Evolutionary conservation across 441 rosid species (phyloP), one percentile per base, ranked within the genome.

Genomic region (Eugenia klotzschiana): DNA sequence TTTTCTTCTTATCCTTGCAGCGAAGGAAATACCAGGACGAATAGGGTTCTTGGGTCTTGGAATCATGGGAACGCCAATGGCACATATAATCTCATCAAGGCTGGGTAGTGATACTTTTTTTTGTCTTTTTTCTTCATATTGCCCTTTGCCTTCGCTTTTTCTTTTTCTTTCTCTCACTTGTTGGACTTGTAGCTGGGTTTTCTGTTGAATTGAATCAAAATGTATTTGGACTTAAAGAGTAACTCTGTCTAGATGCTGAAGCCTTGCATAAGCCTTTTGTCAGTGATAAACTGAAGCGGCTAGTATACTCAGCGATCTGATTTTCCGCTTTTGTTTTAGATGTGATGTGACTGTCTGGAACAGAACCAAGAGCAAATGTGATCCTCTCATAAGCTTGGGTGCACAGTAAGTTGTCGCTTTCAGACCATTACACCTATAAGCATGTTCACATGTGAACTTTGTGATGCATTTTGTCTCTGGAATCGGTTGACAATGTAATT

Each of bases 11-110:
- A 82, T 80, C 84, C 82, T 82, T 60, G 84, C 89, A 89, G 92
- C 86, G 84, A 94, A 89, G 81, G 90, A 84, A 77, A 90, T 89
- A 55, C 73, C 89, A 9, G 87, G 87, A 51, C 89, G 91, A 72
- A 81, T 96, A 87, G 99, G 99, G 33, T 94, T 96, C 90, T 91
- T 96, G 46, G 98, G 99, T 82, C 85, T 92, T 85, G 99, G 99
- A 89, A 94, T 96, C 87, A 96, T 96, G 99, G 99, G 98, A 82
- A 84, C 93, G 81, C 98, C 99, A 49, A 96, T 94, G 99, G 96
- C 98, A 43, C 94, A 88, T 57, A 96, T 57, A 96, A 94, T 91
- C 98, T 96, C 91, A 77, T 96, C 81, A 96, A 93, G 87, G 93
- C 96, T 56, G 99, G 98, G 98, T 94, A 93, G 77, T 18, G 25